Evolutionary conservation across 208 protist species (phyloP).

Genomic region (Trypanosoma lewisi): DNA sequence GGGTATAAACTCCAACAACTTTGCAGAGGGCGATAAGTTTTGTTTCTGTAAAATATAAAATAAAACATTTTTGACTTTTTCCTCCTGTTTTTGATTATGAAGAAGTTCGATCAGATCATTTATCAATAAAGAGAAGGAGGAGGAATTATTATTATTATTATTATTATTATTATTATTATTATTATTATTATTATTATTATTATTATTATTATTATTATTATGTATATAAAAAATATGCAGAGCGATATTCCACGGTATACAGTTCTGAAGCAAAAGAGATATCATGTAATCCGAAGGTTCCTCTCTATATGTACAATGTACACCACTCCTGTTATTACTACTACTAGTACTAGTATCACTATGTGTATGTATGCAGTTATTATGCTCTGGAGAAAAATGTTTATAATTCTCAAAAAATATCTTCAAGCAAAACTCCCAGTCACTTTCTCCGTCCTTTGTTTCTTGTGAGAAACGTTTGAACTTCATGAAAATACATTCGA

Average conservation of each 20-base stretch:
- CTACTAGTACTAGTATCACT: too few species aligned
- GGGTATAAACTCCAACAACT: slow-evolving; percentile 18
- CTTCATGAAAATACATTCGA: slow-evolving; percentile 62
- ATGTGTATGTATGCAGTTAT: too few species aligned
- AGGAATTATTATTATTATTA: too few species aligned
- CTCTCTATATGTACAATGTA: too few species aligned
- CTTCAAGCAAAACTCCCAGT: slow-evolving; percentile 45
- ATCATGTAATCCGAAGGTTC: too few species aligned
- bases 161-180: too few species aligned
- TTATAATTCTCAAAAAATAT: slow-evolving; percentile 42
- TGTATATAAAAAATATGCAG: slow-evolving; percentile 37
- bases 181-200: too few species aligned
- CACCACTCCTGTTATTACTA: too few species aligned
- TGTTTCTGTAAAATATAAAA: background rate
- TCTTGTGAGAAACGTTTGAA: too few species aligned
- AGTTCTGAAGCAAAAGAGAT: slow-evolving; percentile 46
- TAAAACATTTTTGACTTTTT: background rate
- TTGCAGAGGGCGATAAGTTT: slow-evolving; percentile 25
- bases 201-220: too few species aligned
- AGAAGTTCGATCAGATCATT: slow-evolving; percentile 26
- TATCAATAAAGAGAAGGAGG: slow-evolving; percentile 22
- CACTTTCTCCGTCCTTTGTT: background rate
- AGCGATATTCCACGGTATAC: slow-evolving; percentile 39
- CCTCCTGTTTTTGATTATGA: slow-evolving; percentile 19
- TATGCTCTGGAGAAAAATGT: background rate